phyloP scores from a whole-genome alignment of 2,329 filamentous ascomycete genomes.

The Verticillium dahliae region DNA sequence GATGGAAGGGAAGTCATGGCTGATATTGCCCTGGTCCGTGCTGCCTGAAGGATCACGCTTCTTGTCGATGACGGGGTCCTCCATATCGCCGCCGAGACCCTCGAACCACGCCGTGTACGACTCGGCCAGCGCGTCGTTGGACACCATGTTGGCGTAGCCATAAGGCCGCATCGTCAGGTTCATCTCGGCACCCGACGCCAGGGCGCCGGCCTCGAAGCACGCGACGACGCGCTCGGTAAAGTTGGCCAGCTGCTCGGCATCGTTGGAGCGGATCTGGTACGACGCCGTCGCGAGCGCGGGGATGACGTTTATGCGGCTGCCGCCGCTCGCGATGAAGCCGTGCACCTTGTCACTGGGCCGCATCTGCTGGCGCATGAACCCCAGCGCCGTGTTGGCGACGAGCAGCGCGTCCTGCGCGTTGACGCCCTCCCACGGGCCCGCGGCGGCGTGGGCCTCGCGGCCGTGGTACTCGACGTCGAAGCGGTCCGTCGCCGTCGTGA shows the following conservation, averaged over 20 bases:
- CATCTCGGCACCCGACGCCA: slow-evolving; percentile 23
- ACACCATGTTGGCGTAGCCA: slow-evolving; percentile 24
- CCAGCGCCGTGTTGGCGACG: slow-evolving; percentile 16
- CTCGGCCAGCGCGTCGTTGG: slow-evolving; percentile 17
- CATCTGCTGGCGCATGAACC: slow-evolving; percentile 20
- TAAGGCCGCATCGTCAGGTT: slow-evolving; percentile 26
- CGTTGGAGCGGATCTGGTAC: slow-evolving; percentile 46
- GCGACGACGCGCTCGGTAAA: slow-evolving; percentile 13
- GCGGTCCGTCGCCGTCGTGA: not conserved
- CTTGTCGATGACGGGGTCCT: slow-evolving; percentile 18
- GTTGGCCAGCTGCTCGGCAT: slow-evolving; percentile 13
- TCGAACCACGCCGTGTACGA: slow-evolving; percentile 17
- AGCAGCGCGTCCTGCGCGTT: slow-evolving; percentile 35
- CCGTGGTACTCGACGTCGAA: not conserved
- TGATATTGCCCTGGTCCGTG: slow-evolving; percentile 23
- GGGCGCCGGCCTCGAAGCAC: slow-evolving; percentile 28
- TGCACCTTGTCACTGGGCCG: slow-evolving; percentile 28
- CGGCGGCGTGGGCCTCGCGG: slow-evolving; percentile 23
- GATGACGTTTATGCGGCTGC: slow-evolving; percentile 30
- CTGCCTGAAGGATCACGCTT: slow-evolving; percentile 14
- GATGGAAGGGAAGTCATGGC: slow-evolving; percentile 19
- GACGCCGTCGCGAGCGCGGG: slow-evolving; percentile 48
- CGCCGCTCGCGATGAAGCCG: slow-evolving; percentile 27
- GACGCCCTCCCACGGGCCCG: slow-evolving; percentile 31
- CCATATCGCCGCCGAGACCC: slow-evolving; percentile 15